phyloP scores from a whole-genome alignment of 257 asterid species.

The Nicotiana tomentosiformis region DNA sequence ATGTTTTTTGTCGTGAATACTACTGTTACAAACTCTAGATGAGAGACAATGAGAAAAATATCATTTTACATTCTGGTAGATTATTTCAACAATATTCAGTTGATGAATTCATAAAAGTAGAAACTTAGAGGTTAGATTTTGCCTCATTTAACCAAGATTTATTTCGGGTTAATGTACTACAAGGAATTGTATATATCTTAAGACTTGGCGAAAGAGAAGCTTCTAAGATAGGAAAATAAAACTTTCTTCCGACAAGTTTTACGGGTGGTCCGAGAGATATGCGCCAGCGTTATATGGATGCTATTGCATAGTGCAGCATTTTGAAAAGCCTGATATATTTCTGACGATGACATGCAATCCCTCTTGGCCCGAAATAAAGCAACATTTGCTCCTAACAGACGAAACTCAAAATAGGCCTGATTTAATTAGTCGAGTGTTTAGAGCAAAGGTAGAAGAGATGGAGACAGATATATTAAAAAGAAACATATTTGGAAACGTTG shows the following conservation, averaged over 20 bases:
- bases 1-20: neutral
- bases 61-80: neutral
- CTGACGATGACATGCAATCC: too few relatives aligned
- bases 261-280: too few relatives aligned
- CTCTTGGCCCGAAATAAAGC: neutral
- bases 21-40: neutral
- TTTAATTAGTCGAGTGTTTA: neutral
- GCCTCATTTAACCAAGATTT: neutral
- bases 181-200: neutral
- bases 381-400: neutral
- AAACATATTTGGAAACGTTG: neutral
- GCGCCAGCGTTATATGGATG: too few relatives aligned
- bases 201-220: neutral
- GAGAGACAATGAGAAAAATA: neutral
- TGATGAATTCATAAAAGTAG: constrained; percentile 5
- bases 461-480: neutral
- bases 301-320: too few relatives aligned
- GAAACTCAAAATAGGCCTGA: neutral
- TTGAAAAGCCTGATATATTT: too few relatives aligned
- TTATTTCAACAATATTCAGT: neutral
- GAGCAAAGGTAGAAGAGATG: neutral
- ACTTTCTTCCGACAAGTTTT: neutral
- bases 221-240: neutral
- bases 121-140: neutral
- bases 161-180: neutral